Percentiles rank a stretch among this genome's conserved stretches.
Conservation (phyloP, 495 filamentous ascomycete genomes). For the Tetracladium setigerum region DNA sequence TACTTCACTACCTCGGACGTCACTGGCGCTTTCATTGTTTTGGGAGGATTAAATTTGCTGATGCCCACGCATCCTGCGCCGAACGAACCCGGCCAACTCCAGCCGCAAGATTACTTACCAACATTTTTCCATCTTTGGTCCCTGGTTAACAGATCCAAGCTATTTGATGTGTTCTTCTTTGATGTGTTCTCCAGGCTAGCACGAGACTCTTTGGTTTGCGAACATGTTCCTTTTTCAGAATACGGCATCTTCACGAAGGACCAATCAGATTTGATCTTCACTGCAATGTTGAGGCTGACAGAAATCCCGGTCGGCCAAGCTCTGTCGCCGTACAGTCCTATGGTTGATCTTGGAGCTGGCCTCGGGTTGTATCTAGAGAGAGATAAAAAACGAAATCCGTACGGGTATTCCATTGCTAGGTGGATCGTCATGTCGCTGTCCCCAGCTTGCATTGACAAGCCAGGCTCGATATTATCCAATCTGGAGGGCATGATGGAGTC, state of each 20-base stretch:
- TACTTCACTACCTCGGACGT: conserved; percentile 91
- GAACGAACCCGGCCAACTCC: conserved; percentile 59
- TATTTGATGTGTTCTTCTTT: conserved; percentile 78
- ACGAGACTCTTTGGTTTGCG: conserved; percentile 66
- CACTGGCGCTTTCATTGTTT: conserved; percentile 80
- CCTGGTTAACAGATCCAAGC: conserved; percentile 79
- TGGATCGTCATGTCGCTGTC: conserved; percentile 95
- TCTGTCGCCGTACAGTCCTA: conserved; percentile 77
- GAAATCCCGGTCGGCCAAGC: conserved; percentile 97
- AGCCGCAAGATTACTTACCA: conserved; percentile 77
- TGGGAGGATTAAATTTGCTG: conserved; percentile 75
- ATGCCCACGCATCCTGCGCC: conserved; percentile 77
- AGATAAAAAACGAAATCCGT: conserved; percentile 86
- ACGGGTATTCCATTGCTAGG: conserved; percentile 85
- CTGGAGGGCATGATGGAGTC: conserved; percentile 93
- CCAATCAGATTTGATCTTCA: conserved; percentile 89
- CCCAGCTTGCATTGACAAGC: conserved; percentile 68
- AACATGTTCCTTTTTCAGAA: conserved; percentile 73
- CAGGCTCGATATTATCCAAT: conserved; percentile 71
- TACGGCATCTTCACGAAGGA: conserved; percentile 89
- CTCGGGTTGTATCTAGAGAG: conserved; percentile 79
- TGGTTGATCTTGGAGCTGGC: conserved; percentile 76
- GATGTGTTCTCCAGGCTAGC: conserved; percentile 85
- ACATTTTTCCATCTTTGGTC: conserved; percentile 97
- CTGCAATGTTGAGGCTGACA: conserved; percentile 76